Base-by-base conservation (phyloP, 345 rosid species). In the Euphorbia pulcherrima region DNA sequence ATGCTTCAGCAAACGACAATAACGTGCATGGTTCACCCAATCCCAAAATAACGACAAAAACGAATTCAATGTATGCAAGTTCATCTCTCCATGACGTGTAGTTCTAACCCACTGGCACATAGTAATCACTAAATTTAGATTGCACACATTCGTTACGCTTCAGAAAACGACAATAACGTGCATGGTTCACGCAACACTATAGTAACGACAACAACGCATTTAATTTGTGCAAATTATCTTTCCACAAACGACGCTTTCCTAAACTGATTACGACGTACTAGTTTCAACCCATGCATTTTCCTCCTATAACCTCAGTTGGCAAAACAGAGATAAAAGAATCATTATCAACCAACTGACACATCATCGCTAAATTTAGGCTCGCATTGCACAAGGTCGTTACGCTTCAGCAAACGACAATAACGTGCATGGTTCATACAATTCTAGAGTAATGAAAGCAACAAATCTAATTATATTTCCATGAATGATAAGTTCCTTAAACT, bases 371-470 rank as follows among this genome's bases (percentile, higher is more conserved):
- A 44, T 44, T 44, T 44, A 44, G n/a, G n/a, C n/a, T n/a, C n/a
- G 17, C 18, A 44, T 30, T 16, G 12, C 14, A 28, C 5, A 29
- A 14, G 21, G 61, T 48, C 61, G 16, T 10, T 23, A n/a, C 11
- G 24, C 44, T 30, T 30, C 62, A 40, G 27, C 62, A 40, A 10
- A 51, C 10, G n/a, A 58, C 59, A 57, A 57, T 5, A 6, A 57
- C 28, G 59, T 72, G 75, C 70, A 72, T 58, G 70, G 70, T 20
- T 18, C 70, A 33, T 55, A 28, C 65, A 24, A 10, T n/a, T 11
- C n/a, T 50, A 24, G 58, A 35, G 26, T 21, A 57, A 20, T 10
- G 7, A 29, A 40, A 44, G 16, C 50, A 44, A 44, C 50, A 6
- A 16, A 44, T 50, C 20, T 50, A 50, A 50, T 50, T 44, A 44